Base-by-base conservation (phyloP, 2,329 filamentous ascomycete species). In the Dactylonectria macrodidyma region DNA sequence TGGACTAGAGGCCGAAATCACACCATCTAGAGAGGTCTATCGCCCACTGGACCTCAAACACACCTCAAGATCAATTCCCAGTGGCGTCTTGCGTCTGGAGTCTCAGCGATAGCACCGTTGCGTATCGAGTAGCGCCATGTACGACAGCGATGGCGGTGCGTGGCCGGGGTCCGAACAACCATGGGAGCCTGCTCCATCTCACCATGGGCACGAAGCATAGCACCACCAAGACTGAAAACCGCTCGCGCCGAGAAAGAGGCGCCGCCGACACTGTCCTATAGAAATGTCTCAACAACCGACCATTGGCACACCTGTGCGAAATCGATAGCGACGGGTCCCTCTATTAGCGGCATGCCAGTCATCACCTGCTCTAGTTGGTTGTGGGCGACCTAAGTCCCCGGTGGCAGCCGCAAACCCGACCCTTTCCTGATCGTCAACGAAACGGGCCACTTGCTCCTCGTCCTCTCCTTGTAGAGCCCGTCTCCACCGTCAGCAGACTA, bases 221-320 rank as follows among this genome's bases (percentile, higher is more conserved):
- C 26, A 73, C 73, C 57, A 59, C 54, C 46, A 61, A 67, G 59
- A 66, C 56, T 63, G 68, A 68, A 62, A 66, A 66, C 60, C 52
- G 46, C 59, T 60, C 47, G 51, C 66, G 38, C 60, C 51, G 54
- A 67, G 30, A 65, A 73, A 57, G 66, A 65, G 58, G 61, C 71
- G 44, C 66, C 68, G 55, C 67, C 65, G 55, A 62, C 47, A 56
- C 55, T 65, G 50, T 69, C 66, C 62, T 68, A 57, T 56, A 76
- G 73, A 76, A 76, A 76, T 76, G 74, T 71, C 75, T 76, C 74
- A 75, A 66, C 66, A 68, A 52, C 65, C 57, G 70, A 68, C 60
- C 66, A 66, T 59, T 54, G 56, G 62, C 58, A 65, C 64, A 55
- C 66, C 60, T 71, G 58, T 67, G 65, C 68, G 67, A 71, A 71